A percentile compares a stretch with the other conserved stretches of the same genome.
Evolutionary conservation across 495 filamentous ascomycete species (phyloP).

Genomic region (Neurospora sp.): DNA sequence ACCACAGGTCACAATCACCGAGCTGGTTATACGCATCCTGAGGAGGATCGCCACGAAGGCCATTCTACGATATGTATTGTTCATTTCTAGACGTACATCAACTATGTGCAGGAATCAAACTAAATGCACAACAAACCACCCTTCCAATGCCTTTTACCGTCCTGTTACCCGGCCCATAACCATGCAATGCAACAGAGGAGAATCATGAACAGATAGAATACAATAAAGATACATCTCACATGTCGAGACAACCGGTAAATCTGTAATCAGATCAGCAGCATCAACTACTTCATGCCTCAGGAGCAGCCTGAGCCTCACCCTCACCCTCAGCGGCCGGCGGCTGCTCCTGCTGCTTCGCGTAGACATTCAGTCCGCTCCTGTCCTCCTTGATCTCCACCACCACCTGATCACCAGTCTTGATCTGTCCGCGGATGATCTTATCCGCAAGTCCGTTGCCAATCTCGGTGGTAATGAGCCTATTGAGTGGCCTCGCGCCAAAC

Average conservation of each 20-base stretch:
- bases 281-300: neutral
- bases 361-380: constrained; percentile 39
- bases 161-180: neutral
- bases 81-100: neutral
- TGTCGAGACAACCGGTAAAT: neutral
- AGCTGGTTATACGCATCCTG: neutral
- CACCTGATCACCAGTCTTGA: constrained; percentile 64
- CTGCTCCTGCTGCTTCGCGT: neutral
- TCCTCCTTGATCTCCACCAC: constrained; percentile 52
- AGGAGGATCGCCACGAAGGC: neutral
- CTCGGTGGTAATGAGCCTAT: constrained; percentile 78
- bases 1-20: neutral
- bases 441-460: constrained; percentile 84
- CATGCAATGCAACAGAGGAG: neutral
- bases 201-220: neutral
- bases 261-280: neutral
- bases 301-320: neutral
- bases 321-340: neutral
- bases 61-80: neutral
- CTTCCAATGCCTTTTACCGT: neutral
- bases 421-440: constrained; percentile 77
- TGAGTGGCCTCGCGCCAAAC: constrained; percentile 89
- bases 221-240: neutral
- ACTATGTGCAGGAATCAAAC: neutral
- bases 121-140: neutral